Conservation (phyloP, 805 yeast species). For the Alloascoidea hylecoeti region DNA sequence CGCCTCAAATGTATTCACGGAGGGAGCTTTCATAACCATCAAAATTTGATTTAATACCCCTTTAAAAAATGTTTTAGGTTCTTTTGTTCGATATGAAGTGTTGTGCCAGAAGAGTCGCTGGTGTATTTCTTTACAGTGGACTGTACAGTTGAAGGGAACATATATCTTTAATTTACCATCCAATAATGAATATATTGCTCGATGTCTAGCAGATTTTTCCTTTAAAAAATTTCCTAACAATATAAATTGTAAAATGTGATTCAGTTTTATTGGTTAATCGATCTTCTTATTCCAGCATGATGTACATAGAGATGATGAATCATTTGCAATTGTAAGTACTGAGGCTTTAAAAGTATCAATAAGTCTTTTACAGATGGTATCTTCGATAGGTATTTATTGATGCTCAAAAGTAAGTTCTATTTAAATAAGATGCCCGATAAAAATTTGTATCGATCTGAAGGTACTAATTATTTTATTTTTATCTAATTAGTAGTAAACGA, state of each 20-base stretch:
- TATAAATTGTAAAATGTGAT: constrained; percentile 67
- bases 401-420: constrained; percentile 40
- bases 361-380: constrained; percentile 29
- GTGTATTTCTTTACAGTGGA: too few species aligned
- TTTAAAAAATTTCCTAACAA: constrained; percentile 55
- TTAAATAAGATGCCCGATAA: not conserved
- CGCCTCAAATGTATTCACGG: too few species aligned
- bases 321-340: constrained; percentile 46
- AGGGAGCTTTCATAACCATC: too few species aligned
- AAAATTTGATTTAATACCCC: too few species aligned
- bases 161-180: constrained; percentile 56
- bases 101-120: too few species aligned
- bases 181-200: constrained; percentile 54
- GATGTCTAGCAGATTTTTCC: constrained; percentile 69
- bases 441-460: not conserved
- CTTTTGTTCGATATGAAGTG: too few species aligned
- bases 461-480: not conserved
- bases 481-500: constrained; percentile 67
- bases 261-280: constrained; percentile 57
- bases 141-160: too few species aligned
- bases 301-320: constrained; percentile 81
- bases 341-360: constrained; percentile 26
- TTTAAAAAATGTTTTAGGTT: too few species aligned
- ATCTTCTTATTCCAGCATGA: constrained; percentile 71
- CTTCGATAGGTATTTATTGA: constrained; percentile 54